These are phyloP conservation scores for Sordariomycetes sp. DNA, from an alignment of 2,329 filamentous ascomycete genomes.

Conservation along the genomic window DNA sequence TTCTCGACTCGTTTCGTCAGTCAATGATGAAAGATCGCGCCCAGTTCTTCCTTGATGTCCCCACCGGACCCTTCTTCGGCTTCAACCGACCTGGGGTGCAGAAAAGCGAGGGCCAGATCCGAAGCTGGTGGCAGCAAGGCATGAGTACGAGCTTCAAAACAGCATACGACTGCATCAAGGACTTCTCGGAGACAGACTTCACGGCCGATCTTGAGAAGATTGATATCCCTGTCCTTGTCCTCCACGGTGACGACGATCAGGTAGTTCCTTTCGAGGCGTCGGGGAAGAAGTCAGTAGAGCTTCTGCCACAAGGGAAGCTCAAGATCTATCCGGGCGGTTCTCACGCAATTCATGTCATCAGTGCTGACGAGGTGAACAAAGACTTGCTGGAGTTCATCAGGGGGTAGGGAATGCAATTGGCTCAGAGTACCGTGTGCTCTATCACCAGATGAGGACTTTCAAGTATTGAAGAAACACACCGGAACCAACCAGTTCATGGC, in stretches of 20 bases:
- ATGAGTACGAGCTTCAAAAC: slow-evolving; percentile 26
- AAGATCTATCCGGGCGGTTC: slow-evolving; percentile 27
- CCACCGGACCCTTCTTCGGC: slow-evolving; percentile 56
- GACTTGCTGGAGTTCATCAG: slow-evolving; percentile 24
- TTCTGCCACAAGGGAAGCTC: slow-evolving; percentile 23
- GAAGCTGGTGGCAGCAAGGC: slow-evolving; percentile 27
- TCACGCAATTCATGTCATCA: slow-evolving; percentile 26
- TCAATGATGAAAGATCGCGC: slow-evolving; percentile 19
- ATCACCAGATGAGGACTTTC: no score
- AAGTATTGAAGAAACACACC: no score
- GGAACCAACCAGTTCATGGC: no score
- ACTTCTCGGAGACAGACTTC: slow-evolving; percentile 30
- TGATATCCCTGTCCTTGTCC: slow-evolving; percentile 26
- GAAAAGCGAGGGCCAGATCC: slow-evolving; percentile 21
- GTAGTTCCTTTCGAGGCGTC: slow-evolving; percentile 23
- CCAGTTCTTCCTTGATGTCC: slow-evolving; percentile 59
- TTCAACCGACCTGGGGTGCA: slow-evolving; percentile 23
- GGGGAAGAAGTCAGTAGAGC: slow-evolving; percentile 19
- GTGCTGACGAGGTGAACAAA: slow-evolving; percentile 21
- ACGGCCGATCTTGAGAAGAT: slow-evolving; percentile 27
- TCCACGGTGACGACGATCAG: slow-evolving; percentile 31
- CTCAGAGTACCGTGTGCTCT: no score
- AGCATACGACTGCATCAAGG: slow-evolving; percentile 27
- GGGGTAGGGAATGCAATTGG: no score
- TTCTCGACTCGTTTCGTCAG: slow-evolving; percentile 26